Percentiles rank a stretch among this genome's conserved stretches.
phyloP scores from a whole-genome alignment of 345 rosid genomes.

The Eucalyptus caleyi region DNA sequence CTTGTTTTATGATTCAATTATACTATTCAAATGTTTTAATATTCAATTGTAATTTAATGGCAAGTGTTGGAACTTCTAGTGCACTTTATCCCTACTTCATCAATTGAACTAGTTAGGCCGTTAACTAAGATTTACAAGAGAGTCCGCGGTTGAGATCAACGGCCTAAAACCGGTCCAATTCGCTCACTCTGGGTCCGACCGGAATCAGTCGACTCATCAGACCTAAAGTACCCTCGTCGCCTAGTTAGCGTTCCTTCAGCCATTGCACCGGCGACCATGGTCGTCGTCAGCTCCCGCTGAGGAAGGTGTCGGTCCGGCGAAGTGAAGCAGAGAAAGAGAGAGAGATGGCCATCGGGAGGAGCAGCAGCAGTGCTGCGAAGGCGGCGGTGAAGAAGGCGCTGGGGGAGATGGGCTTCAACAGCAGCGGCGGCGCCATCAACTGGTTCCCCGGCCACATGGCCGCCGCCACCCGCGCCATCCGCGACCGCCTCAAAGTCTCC shows the following conservation, averaged over 20 bases:
- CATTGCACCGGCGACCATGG: not conserved
- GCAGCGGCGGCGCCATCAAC: constrained; percentile 71
- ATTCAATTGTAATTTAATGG: fast-evolving
- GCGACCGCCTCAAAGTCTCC: constrained; percentile 78
- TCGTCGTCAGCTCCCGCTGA: not conserved
- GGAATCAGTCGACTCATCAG: not conserved
- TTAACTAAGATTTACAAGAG: not conserved
- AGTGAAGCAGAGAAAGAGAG: not conserved
- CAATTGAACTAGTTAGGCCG: too few species aligned
- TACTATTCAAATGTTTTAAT: too few species aligned
- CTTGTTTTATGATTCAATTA: too few species aligned
- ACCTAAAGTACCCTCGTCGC: not conserved
- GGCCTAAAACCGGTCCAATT: not conserved
- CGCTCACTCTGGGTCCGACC: not conserved
- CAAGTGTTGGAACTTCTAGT: fast-evolving
- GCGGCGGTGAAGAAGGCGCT: constrained; percentile 37
- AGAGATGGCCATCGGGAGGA: not conserved
- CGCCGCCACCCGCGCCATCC: constrained; percentile 90
- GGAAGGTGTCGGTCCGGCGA: not conserved
- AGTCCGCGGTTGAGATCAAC: not conserved
- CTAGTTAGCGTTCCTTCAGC: not conserved
- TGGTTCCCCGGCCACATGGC: constrained; percentile 99
- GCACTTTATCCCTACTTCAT: too few species aligned
- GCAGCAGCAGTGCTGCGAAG: not conserved
- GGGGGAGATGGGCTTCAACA: constrained; percentile 76